A percentile compares a stretch with the other conserved stretches of the same genome.
Evolutionary conservation across 169 alveolate species (phyloP).

Genomic region (Eimeria acervulina): DNA sequence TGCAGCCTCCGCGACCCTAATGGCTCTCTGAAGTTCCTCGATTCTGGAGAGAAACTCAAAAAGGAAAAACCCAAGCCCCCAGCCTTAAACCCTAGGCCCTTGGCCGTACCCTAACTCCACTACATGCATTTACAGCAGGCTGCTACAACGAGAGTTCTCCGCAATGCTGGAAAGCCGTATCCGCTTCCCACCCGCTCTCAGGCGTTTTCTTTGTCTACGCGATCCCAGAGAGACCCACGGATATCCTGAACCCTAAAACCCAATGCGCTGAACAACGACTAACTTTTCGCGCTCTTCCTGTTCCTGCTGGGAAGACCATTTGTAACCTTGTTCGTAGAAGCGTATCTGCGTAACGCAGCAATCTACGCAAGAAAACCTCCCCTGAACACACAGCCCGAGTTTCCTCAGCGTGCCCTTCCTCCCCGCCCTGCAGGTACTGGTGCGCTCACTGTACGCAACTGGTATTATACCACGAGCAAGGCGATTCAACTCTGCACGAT

Average conservation of each 20-base stretch:
- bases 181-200: not conserved
- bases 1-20: constrained; percentile 81
- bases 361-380: not conserved
- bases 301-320: constrained; percentile 57
- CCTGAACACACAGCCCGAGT: not conserved
- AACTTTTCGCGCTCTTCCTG: constrained; percentile 45
- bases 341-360: constrained; percentile 45
- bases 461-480: not conserved
- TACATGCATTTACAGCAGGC: not conserved
- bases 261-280: not conserved
- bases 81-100: not conserved
- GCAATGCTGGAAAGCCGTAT: not conserved
- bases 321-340: constrained; percentile 76
- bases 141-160: not conserved
- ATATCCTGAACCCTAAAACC: not conserved
- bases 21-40: constrained; percentile 66
- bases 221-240: not conserved
- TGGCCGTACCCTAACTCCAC: not conserved
- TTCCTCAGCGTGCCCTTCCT: not conserved
- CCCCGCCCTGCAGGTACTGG: not conserved
- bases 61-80: not conserved
- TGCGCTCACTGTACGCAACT: not conserved
- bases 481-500: not conserved
- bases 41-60: constrained; percentile 34
- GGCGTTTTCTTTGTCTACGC: not conserved